phyloP scores from a whole-genome alignment of 2,329 filamentous ascomycete species.

The Cladosporium sp. region DNA sequence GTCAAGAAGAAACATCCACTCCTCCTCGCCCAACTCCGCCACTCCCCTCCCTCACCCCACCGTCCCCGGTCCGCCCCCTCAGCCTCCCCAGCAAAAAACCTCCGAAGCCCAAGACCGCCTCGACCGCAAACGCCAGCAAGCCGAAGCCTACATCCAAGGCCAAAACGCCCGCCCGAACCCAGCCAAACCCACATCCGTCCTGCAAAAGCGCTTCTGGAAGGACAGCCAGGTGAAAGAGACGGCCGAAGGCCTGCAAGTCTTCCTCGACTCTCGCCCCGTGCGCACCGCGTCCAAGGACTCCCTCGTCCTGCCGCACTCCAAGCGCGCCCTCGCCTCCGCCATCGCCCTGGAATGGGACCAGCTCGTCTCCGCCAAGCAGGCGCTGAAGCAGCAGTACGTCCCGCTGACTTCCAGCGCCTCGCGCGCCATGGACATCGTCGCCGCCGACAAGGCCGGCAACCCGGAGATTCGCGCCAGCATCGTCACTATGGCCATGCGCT shows the following conservation, averaged over 20 bases:
- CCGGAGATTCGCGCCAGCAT: conserved; percentile 59
- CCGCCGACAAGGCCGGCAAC: conserved; percentile 56
- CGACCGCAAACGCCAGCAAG: conserved; percentile 47
- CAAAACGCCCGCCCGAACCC: conserved; percentile 40
- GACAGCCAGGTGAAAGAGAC: conserved; percentile 68
- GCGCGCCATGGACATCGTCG: conserved; percentile 75
- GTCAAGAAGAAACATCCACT: conserved; percentile 40
- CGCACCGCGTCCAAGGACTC: conserved; percentile 70
- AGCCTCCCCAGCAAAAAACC: conserved; percentile 48
- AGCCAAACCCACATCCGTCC: conserved; percentile 44
- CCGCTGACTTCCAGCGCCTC: conserved; percentile 83
- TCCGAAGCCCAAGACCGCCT: conserved; percentile 46
- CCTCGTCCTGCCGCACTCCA: conserved; percentile 67
- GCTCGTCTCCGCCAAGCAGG: conserved; percentile 75
- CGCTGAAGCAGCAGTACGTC: conserved; percentile 80
- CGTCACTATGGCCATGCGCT: conserved; percentile 68
- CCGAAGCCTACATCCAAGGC: conserved; percentile 44
- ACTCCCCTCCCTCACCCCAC: conserved; percentile 55
- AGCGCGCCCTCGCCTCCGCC: conserved; percentile 76
- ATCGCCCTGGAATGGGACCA: conserved; percentile 93
- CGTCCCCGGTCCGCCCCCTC: conserved; percentile 57
- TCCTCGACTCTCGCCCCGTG: conserved; percentile 75
- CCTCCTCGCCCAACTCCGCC: conserved; percentile 41
- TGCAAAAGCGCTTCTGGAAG: conserved; percentile 82
- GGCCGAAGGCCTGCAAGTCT: conserved; percentile 59